Base-by-base conservation (phyloP, 2,329 filamentous ascomycete genomes). In the Myrmaecium sp. region DNA sequence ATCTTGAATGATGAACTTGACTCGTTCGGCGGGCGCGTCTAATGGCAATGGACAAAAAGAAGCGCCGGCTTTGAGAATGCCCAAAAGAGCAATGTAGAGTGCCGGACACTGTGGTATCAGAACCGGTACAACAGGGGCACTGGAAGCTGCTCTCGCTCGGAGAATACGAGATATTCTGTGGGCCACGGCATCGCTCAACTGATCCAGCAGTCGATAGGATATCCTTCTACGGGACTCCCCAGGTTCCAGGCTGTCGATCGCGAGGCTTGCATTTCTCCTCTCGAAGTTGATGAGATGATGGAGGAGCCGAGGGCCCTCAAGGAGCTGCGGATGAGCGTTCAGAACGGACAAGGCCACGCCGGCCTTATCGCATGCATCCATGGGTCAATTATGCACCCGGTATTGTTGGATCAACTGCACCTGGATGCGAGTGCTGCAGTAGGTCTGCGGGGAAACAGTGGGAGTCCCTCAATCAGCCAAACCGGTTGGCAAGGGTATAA, bases 31-130 rank as follows among this genome's bases (percentile, higher is more conserved):
- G 0, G 84, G 84, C 0, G 74, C 69, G 49, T 92, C 83, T 25
- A 79, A 61, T 33, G 76, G 76, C 30, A 94, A 55, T 0, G 84
- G 83, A 37, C 83, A 93, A 40, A 93, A 93, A 0, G 81, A 81
- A 18, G 68, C 79, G 5, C 84, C 84, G 8, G 73, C 72, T 47
- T 84, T 83, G 24, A 93, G 58, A 28, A 86, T 68, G 3, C 75
- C 82, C 23, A 93, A 50, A 34, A 80, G 66, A 2, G 79, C 63
- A 30, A 89, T 62, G 49, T 93, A 93, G 14, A 94, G 61, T 24
- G 74, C 64, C 6, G 74, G 69, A 9, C 69, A 77, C 51, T 93
- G 84, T 2, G 76, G 74, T 10, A 91, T 52, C 12, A 92, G 62
- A 3, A 93, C 55, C 0, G 84, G 83, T 19, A 93, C 62, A 18